phyloP scores from a whole-genome alignment of 2,329 filamentous ascomycete species.

The Fusarium goolgardi region DNA sequence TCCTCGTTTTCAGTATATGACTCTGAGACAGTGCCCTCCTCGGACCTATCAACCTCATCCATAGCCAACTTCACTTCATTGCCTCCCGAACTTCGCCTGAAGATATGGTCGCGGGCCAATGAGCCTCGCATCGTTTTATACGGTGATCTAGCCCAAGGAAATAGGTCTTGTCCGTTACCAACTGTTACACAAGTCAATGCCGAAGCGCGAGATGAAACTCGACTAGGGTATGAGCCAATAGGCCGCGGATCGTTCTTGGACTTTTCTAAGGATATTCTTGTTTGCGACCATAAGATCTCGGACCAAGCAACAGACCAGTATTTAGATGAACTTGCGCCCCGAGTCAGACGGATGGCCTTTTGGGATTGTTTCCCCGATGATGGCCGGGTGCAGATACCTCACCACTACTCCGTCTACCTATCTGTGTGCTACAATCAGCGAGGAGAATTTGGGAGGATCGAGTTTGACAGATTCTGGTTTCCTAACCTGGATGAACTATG shows the following conservation, averaged over 20 bases:
- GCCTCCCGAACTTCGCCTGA: constrained; percentile 53
- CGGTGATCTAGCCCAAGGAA: constrained; percentile 50
- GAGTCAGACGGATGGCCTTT: constrained; percentile 52
- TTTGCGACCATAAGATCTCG: constrained; percentile 54
- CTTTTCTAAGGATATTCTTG: constrained; percentile 53
- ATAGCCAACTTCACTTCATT: constrained; percentile 47
- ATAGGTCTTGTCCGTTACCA: constrained; percentile 51
- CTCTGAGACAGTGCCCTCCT: constrained; percentile 14
- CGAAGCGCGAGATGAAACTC: constrained; percentile 52
- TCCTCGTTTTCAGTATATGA: constrained; percentile 12
- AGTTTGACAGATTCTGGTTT: constrained; percentile 55
- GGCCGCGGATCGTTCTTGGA: constrained; percentile 53
- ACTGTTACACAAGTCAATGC: constrained; percentile 53
- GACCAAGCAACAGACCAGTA: constrained; percentile 49
- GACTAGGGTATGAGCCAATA: constrained; percentile 52
- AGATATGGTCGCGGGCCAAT: constrained; percentile 53
- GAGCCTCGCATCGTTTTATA: constrained; percentile 54
- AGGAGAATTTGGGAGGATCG: constrained; percentile 49
- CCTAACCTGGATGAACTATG: constrained; percentile 54
- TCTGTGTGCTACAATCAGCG: constrained; percentile 49
- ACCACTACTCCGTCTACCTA: constrained; percentile 53
- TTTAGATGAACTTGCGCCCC: constrained; percentile 51
- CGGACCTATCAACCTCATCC: constrained; percentile 20
- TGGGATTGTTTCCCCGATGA: constrained; percentile 57
- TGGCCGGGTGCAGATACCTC: constrained; percentile 50